Evolutionary conservation across 2,329 filamentous ascomycete genomes (phyloP), one percentile per base, ranked within the genome.

Genomic region (Fusarium xylarioides): DNA sequence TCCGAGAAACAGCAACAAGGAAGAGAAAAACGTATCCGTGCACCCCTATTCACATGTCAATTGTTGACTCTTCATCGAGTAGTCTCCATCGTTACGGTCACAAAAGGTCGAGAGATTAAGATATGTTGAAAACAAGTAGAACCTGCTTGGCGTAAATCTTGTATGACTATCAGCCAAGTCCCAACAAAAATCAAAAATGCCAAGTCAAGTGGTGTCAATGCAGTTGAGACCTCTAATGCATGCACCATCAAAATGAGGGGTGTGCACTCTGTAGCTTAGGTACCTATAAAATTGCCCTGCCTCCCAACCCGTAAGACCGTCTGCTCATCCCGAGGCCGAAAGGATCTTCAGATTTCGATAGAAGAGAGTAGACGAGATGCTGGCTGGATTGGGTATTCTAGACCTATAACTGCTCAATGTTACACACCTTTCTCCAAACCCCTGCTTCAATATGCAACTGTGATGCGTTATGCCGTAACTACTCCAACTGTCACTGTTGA

Each of bases 121-220:
- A 63, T 46, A 34, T 44, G 44, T 23, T 52, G 57, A 46, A 44
- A 56, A 46, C 23, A 52, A 37, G 30, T 19, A 57, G 9, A 26
- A 32, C 28, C 44, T 26, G 32, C 26, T 34, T 10, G n/a, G 26
- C 47, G 26, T 38, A 15, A 30, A 21, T 46, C 19, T 58, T 46
- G 44, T 58, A 54, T n/a, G 23, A 19, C 42, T 44, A 59, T n/a
- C 18, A 65, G 52, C 46, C 66, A 70, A 65, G 46, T 46, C 71
- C 63, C 71, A 72, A 74, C 71, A 74, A 74, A 72, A 69, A 47
- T 32, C 71, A 74, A 74, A 72, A 69, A 47, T 32, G 56, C 40
- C 42, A 58, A 34, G 42, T 42, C 42, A 35, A 46, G 52, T 63
- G 37, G 47, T 47, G 26, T 69, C 44, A 59, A 47, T 65, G 54